A percentile compares a stretch with the other conserved stretches of the same genome.
These are phyloP conservation scores for Phylloporus sp. DNA, from an alignment of 768 basidiomycete species.

Conservation along the genomic window DNA sequence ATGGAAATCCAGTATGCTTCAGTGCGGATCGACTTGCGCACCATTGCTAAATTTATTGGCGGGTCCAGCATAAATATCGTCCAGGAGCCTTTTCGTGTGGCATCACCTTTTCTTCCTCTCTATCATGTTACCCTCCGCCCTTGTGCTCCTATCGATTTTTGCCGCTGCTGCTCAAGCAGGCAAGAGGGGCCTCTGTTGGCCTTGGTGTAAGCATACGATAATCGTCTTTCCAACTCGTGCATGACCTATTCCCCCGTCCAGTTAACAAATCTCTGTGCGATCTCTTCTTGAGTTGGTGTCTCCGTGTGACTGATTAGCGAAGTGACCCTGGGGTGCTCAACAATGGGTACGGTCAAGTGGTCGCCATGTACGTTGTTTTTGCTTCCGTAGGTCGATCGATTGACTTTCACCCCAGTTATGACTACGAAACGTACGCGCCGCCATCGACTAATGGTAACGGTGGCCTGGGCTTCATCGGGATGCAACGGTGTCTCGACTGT, in stretches of 20 bases:
- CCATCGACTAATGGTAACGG: conserved; percentile 33
- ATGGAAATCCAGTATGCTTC: neutral
- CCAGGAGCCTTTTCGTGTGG: neutral
- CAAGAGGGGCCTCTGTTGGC: conserved; percentile 36
- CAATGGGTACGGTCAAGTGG: conserved; percentile 32
- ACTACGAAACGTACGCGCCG: conserved; percentile 34
- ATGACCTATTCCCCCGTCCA: conserved; percentile 8
- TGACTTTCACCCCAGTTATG: conserved; percentile 25
- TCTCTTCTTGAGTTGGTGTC: neutral
- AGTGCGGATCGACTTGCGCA: no score
- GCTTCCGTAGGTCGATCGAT: neutral
- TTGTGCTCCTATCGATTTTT: conserved; percentile 19
- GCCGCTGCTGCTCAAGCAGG: conserved; percentile 26
- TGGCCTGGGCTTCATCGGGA: conserved; percentile 36
- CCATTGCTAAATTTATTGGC: no score
- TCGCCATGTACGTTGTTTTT: conserved; percentile 26
- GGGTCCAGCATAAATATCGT: neutral
- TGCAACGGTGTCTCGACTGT: conserved; percentile 37
- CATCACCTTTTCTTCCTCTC: neutral
- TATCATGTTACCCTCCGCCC: conserved; percentile 17
- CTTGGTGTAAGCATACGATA: conserved; percentile 25
- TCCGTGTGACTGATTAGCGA: conserved; percentile 2
- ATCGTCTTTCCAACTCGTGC: neutral
- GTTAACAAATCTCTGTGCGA: conserved; percentile 30
- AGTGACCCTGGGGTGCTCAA: conserved; percentile 30